Base-by-base conservation (phyloP, 495 filamentous ascomycete genomes). In the Penicillium lividum region DNA sequence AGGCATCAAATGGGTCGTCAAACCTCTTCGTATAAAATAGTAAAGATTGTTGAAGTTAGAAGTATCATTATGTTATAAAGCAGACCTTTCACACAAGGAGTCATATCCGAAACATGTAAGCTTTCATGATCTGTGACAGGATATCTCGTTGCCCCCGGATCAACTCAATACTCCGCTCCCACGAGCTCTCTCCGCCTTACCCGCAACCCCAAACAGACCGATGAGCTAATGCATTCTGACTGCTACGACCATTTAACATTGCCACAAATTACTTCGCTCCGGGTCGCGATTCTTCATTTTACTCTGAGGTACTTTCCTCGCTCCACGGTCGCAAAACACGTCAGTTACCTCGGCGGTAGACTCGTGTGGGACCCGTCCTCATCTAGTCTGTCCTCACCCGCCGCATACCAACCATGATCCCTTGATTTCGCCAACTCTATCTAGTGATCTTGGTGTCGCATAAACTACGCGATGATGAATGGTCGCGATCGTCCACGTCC, bases 381-480 rank as follows among this genome's bases (percentile, higher is more conserved):
- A 31, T 29, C 36, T 55, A n/a, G 59, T 57, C 51, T 58, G 33
- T 56, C 61, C 66, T 65, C 69, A 74, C 60, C 38, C 28, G 11
- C 58, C 65, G 58, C 51, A 36, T 59, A 62, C 64, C 68, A 70
- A 75, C 61, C 58, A 77, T 77, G 75, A 73, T 61, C 70, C 68
- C 65, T 66, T 74, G 68, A 69, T 68, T 59, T 64, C 54, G 46
- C 42, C 49, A 42, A 65, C 59, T 56, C 60, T 64, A 66, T 66
- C 59, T 45, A 67, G 51, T 68, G 67, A 73, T 55, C 56, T 66
- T 58, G 60, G 62, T 61, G 57, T 64, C 57, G 53, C 53, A 59
- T 51, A 49, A 53, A 43, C 31, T 44, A 57, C 56, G 60, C 67
- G 61, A 60, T 56, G 51, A 75, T 78, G 73, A 77, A 71, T 53